phyloP scores from a whole-genome alignment of 345 rosid species.

The Xanthoceras sorbifolium region DNA sequence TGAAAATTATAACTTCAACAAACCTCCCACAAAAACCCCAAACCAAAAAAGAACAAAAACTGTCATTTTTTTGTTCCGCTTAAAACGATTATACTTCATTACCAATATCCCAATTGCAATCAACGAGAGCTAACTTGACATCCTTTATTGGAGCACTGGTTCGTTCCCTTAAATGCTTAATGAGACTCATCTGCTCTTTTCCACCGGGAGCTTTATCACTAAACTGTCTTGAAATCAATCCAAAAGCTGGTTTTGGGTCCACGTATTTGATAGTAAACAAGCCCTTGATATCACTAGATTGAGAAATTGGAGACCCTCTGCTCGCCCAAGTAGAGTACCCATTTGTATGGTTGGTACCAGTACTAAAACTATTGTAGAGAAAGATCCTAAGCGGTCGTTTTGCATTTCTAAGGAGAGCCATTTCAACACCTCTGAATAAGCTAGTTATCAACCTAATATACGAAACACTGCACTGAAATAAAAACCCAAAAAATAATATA shows the following conservation, averaged over 20 bases:
- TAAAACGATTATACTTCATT: not conserved
- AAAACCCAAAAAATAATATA: too few species aligned
- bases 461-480: not conserved
- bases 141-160: conserved; percentile 96
- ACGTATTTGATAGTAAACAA: conserved; percentile 16
- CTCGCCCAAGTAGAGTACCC: conserved; percentile 44
- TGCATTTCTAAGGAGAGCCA: conserved; percentile 55
- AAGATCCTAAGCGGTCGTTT: conserved; percentile 51
- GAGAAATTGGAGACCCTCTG: conserved; percentile 28
- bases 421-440: conserved; percentile 13
- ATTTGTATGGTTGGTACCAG: conserved; percentile 11
- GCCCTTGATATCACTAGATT: conserved; percentile 25
- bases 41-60: not conserved
- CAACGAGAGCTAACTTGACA: conserved; percentile 79
- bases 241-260: conserved; percentile 29
- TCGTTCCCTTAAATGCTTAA: conserved; percentile 74
- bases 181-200: conserved; percentile 70
- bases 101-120: conserved; percentile 92
- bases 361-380: conserved; percentile 20
- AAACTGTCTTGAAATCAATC: conserved; percentile 43
- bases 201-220: conserved; percentile 40
- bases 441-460: not conserved
- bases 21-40: not conserved
- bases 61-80: not conserved
- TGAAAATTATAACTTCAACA: conserved; percentile 3